Base-by-base conservation (phyloP, 148 eudicot genomes). In the Oxyria digyna region DNA sequence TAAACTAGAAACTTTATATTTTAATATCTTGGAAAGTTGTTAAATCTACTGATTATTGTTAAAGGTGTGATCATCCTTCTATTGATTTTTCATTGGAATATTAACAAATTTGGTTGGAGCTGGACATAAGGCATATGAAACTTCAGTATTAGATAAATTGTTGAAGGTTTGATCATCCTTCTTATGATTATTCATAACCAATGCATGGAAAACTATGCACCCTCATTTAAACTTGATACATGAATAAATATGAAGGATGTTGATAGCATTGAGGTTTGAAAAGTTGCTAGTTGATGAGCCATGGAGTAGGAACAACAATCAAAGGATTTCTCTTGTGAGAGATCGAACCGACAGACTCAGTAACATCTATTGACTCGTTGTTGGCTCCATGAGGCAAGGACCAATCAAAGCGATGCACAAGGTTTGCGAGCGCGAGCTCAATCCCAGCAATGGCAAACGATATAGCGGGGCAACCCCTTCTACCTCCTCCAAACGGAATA, bases 401-500 rank as follows among this genome's bases (percentile, higher is more conserved):
- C 79, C 83, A 80, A 29, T 80, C 79, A 35, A 80, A 80, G 31
- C 74, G 68, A 21, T 62, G 63, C 67, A 80, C 15, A 23, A 76
- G 79, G 37, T 76, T 76, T 18, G 79, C 79, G 27, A 80, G 24
- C 21, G 62, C 69, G 11, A 80, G 75, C 73, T 80, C 71, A 24
- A 54, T 38, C 26, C 8, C 31, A 5, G 68, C 72, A 26, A 37
- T 59, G 17, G 83, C 80, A 59, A 77, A 81, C 14, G 67, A 45
- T 23, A 72, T 81, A 12, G 76, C 81, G 1, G 80, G 83, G 64
- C 80, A 80, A 0, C 73, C 69, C 46, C 83, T 74, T 57, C 83
- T 71, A 3, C 83, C 83, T 35, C 72, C 78, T 55, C 81, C 84
- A 49, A 77, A 80, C 5, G 80, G 83, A 52, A 80, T 54, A 17